Conservation (phyloP, 1,284 basidiomycete species). For the Omphalotus olearius region DNA sequence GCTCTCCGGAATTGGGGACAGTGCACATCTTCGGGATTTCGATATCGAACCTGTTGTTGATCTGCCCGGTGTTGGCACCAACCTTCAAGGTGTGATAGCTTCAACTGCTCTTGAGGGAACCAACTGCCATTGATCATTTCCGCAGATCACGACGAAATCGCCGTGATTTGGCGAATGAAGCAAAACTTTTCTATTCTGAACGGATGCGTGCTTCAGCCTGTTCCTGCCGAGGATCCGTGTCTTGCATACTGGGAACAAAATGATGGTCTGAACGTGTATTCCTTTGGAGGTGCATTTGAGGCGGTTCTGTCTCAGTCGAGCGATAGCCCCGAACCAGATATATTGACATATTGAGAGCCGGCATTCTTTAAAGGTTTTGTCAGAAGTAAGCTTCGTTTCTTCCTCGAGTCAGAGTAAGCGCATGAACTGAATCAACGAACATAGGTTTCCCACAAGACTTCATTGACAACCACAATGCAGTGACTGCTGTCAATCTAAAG, state of each 20-base stretch:
- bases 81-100: constrained; percentile 25
- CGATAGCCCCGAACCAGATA: constrained; percentile 21
- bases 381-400: constrained; percentile 15
- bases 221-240: constrained; percentile 24
- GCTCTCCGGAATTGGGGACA: constrained; percentile 28
- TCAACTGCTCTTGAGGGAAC: neutral
- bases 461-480: constrained; percentile 19
- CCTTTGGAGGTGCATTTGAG: constrained; percentile 20
- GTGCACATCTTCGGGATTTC: constrained; percentile 19
- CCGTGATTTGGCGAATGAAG: constrained; percentile 24
- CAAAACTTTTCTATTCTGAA: constrained; percentile 23
- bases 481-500: constrained; percentile 25
- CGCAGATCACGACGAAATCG: constrained; percentile 28
- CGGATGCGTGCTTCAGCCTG: constrained; percentile 23
- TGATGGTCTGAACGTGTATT: constrained; percentile 21
- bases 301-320: constrained; percentile 19
- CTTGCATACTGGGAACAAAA: constrained; percentile 22
- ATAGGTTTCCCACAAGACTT: constrained; percentile 21
- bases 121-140: neutral
- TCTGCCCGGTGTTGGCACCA: constrained; percentile 27
- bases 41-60: constrained; percentile 24
- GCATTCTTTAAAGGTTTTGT: constrained; percentile 25
- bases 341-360: constrained; percentile 24
- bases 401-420: neutral
- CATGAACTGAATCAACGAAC: neutral